Percentiles rank a stretch among this genome's conserved stretches.
Conservation (phyloP, 1,139 yeast genomes). For the Magnusiomyces ingens region DNA sequence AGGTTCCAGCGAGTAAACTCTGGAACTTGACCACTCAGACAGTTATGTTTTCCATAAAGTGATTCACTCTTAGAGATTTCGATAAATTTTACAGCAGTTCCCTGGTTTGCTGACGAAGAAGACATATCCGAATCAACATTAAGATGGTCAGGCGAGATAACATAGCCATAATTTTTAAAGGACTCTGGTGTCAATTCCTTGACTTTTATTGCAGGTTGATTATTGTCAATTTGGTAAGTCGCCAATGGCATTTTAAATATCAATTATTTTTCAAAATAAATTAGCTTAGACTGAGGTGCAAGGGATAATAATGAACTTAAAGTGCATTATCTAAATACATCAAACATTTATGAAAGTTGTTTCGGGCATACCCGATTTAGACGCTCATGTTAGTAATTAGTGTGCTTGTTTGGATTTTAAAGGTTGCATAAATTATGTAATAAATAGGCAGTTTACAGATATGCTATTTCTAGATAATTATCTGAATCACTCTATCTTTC, state of each 20-base stretch:
- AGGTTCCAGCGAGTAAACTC: conserved; percentile 72
- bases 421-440: too few relatives aligned
- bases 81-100: conserved; percentile 78
- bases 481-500: too few relatives aligned
- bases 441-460: too few relatives aligned
- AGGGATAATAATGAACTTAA: not conserved
- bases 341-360: too few relatives aligned
- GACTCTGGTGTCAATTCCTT: conserved; percentile 42
- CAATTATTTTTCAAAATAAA: not conserved
- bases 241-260: conserved; percentile 23
- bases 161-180: conserved; percentile 47
- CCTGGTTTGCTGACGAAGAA: conserved; percentile 71
- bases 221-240: conserved; percentile 18
- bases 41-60: conserved; percentile 37
- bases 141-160: conserved; percentile 52
- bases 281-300: not conserved
- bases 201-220: conserved; percentile 24
- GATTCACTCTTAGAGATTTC: conserved; percentile 65
- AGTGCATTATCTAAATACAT: not conserved
- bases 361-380: too few relatives aligned
- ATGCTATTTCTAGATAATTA: too few relatives aligned
- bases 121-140: conserved; percentile 30
- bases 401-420: too few relatives aligned
- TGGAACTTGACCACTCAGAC: conserved; percentile 37
- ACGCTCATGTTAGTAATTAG: too few relatives aligned